Conservation (phyloP, 202 grass and related monocot species). For the Brachypodium distachyon region DNA sequence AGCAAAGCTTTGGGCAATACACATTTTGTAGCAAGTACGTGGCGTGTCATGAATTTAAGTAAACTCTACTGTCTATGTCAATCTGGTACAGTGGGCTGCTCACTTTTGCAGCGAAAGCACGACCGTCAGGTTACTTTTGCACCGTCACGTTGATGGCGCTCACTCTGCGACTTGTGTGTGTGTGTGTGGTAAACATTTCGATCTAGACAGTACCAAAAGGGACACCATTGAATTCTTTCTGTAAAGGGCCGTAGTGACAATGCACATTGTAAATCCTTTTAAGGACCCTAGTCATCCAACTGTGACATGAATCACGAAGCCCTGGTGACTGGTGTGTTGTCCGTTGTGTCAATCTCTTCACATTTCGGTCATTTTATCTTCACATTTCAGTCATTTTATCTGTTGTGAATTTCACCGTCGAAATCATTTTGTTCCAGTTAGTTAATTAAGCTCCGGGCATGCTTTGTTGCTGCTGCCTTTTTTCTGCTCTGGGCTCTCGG, state of each 20-base stretch:
- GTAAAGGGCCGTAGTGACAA: background rate
- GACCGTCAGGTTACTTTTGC: background rate
- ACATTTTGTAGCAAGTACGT: background rate
- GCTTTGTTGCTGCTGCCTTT: background rate
- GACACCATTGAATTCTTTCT: background rate
- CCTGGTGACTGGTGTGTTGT: too few relatives aligned
- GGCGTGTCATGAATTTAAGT: background rate
- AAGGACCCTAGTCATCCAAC: background rate
- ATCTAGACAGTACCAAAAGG: background rate
- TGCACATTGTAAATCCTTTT: background rate
- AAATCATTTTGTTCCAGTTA: background rate
- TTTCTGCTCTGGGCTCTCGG: constrained; percentile 11
- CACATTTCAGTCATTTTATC: background rate
- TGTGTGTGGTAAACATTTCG: background rate
- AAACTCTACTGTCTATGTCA: background rate
- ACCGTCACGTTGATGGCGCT: background rate
- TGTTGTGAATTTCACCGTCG: background rate
- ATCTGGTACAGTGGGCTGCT: background rate
- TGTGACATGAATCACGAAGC: background rate
- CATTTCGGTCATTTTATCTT: background rate
- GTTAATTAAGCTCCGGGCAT: background rate
- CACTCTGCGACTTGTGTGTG: background rate
- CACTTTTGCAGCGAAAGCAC: background rate
- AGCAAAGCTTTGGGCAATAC: background rate
- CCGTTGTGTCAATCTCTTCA: too few relatives aligned